These are phyloP conservation scores for Colletotrichum sp. DNA, from an alignment of 2,329 filamentous ascomycete genomes.

Conservation along the genomic window DNA sequence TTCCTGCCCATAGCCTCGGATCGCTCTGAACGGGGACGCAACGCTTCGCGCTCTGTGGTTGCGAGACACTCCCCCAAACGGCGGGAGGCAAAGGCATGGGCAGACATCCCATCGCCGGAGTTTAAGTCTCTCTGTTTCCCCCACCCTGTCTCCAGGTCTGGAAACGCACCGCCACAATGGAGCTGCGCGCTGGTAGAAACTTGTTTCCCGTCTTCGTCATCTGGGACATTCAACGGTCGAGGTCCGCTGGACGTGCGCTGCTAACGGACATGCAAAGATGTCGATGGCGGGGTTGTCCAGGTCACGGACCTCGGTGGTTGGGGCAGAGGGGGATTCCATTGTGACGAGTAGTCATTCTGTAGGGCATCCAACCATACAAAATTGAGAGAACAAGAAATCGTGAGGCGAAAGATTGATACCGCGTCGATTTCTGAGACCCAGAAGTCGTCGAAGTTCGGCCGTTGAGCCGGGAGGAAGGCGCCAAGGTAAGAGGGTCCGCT, in stretches of 20 bases:
- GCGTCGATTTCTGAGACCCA: background rate
- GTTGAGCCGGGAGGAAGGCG: background rate
- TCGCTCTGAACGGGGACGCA: background rate
- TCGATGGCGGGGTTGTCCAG: background rate
- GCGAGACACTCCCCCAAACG: background rate
- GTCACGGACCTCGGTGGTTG: slow-evolving; percentile 3
- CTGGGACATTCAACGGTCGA: slow-evolving; percentile 6
- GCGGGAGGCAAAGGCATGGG: background rate
- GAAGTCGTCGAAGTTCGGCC: background rate
- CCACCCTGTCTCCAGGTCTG: background rate
- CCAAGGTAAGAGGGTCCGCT: background rate
- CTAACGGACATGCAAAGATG: background rate
- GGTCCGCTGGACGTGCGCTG: slow-evolving; percentile 10
- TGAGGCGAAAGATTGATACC: background rate
- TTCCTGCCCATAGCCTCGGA: background rate
- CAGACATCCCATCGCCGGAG: background rate
- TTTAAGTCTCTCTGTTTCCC: background rate
- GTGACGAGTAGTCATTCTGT: background rate
- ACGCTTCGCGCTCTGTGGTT: background rate
- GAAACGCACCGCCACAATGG: background rate
- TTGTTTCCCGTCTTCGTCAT: background rate
- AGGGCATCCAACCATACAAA: background rate
- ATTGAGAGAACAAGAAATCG: background rate
- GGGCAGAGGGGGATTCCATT: background rate
- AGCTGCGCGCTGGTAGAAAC: background rate